phyloP scores from a whole-genome alignment of 2,329 filamentous ascomycete species.

The Coniosporium tulheliwenetii region DNA sequence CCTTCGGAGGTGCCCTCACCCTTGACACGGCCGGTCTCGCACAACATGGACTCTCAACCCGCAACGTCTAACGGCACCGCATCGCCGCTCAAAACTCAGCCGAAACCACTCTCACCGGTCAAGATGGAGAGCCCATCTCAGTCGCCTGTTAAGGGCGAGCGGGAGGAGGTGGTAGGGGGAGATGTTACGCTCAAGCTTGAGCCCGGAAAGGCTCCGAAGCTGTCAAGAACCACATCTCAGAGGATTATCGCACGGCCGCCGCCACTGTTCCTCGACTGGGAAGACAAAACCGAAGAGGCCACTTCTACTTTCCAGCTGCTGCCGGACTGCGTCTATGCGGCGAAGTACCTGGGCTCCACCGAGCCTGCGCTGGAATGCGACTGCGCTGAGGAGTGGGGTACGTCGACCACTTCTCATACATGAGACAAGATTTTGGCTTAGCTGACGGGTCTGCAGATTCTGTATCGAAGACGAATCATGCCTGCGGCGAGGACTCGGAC shows the following conservation, averaged over 20 bases:
- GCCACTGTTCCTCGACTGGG: conserved; percentile 55
- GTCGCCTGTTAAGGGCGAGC: conserved; percentile 23
- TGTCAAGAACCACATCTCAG: conserved; percentile 57
- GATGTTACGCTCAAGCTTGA: conserved; percentile 48
- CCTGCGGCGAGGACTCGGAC: conserved; percentile 90
- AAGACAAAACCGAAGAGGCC: conserved; percentile 65
- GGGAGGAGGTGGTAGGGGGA: conserved; percentile 41
- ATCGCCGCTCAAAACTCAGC: conserved; percentile 13
- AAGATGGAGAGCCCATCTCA: conserved; percentile 15
- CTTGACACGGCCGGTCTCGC: neutral
- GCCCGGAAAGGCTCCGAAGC: conserved; percentile 52
- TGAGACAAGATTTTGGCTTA: conserved; percentile 1
- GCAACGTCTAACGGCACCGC: conserved; percentile 7
- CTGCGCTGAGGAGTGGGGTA: conserved; percentile 89
- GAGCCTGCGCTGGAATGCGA: conserved; percentile 93
- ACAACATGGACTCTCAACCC: conserved; percentile 3
- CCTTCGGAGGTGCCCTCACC: neutral
- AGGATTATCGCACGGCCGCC: conserved; percentile 49
- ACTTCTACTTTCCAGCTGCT: conserved; percentile 66
- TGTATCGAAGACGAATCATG: conserved; percentile 47
- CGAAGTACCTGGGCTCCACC: conserved; percentile 79
- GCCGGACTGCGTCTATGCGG: conserved; percentile 73
- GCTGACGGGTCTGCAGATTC: conserved; percentile 24
- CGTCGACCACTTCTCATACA: conserved; percentile 20
- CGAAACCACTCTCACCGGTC: conserved; percentile 16